Evolutionary conservation across 495 filamentous ascomycete genomes (phyloP).

Genomic region (Xylaria acuta): DNA sequence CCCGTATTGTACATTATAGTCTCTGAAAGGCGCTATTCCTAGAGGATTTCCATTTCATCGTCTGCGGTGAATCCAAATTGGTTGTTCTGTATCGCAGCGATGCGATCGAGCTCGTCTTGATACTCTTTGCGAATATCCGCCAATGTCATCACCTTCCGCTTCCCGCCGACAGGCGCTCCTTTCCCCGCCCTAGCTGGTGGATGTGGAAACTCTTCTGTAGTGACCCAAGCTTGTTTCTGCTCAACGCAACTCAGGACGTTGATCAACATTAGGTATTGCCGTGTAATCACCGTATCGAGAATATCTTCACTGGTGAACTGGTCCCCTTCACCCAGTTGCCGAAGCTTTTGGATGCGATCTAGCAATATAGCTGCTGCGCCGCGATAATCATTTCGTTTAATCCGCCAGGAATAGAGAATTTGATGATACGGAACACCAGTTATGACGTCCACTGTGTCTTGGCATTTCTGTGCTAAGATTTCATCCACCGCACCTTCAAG

Average conservation of each 20-base stretch:
- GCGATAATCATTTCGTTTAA: conserved; percentile 82
- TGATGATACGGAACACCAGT: conserved; percentile 72
- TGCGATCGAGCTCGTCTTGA: conserved; percentile 83
- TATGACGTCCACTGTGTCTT: conserved; percentile 61
- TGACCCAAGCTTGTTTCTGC: conserved; percentile 75
- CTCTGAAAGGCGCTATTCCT: conserved; percentile 28
- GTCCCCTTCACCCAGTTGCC: conserved; percentile 54
- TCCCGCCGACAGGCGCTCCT: conserved; percentile 34
- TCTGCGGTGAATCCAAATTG: conserved; percentile 61
- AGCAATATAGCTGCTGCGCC: conserved; percentile 82
- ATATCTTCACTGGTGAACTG: conserved; percentile 56
- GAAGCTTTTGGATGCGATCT: conserved; percentile 62
- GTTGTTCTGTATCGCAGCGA: conserved; percentile 64
- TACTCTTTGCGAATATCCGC: conserved; percentile 85
- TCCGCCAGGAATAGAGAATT: conserved; percentile 87
- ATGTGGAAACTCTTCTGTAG: conserved; percentile 49
- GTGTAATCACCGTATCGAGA: conserved; percentile 62
- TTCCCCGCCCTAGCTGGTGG: conserved; percentile 19
- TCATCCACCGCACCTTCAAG: conserved; percentile 80
- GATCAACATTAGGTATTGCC: conserved; percentile 81
- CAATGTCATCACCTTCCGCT: conserved; percentile 74
- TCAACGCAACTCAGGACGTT: conserved; percentile 87
- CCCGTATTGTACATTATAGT: conserved; percentile 36
- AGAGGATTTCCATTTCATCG: conserved; percentile 54
- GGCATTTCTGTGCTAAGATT: conserved; percentile 69